phyloP scores from a whole-genome alignment of 2,329 filamentous ascomycete species.

The Phialophora tarda region DNA sequence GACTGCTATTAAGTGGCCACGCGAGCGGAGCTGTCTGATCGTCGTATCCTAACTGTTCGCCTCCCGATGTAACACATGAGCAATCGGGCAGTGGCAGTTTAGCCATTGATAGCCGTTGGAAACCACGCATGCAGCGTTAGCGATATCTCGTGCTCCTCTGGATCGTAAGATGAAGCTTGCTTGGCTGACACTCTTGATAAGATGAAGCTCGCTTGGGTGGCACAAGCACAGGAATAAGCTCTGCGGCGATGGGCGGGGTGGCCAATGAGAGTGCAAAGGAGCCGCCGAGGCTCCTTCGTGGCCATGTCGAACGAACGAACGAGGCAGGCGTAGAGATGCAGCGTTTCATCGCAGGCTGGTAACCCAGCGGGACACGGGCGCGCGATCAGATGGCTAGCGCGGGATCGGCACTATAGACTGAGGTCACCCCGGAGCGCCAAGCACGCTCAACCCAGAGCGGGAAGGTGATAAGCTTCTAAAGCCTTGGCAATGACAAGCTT shows the following conservation, averaged over 20 bases:
- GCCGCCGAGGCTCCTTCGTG: slow-evolving; percentile 13
- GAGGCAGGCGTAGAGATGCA: slow-evolving; percentile 16
- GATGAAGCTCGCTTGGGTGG: slow-evolving; percentile 17
- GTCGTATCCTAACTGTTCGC: slow-evolving; percentile 11
- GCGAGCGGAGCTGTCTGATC: slow-evolving; percentile 11
- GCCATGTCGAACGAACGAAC: slow-evolving; percentile 17
- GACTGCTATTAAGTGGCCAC: slow-evolving; percentile 21
- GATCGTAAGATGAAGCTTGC: slow-evolving; percentile 18
- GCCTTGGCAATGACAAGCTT: no score
- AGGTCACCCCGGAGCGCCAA: slow-evolving; percentile 16
- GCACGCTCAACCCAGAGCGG: slow-evolving; percentile 14
- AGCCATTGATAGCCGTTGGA: slow-evolving; percentile 25
- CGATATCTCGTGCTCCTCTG: slow-evolving; percentile 26
- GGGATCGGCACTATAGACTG: slow-evolving; percentile 18
- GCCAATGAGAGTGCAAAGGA: slow-evolving; percentile 16
- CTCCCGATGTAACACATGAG: slow-evolving; percentile 30
- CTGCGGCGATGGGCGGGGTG: slow-evolving; percentile 20
- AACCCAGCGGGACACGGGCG: slow-evolving; percentile 7
- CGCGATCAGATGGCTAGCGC: slow-evolving; percentile 6
- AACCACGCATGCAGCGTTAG: slow-evolving; percentile 24
- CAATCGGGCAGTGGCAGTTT: slow-evolving; percentile 9
- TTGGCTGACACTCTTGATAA: slow-evolving; percentile 17
- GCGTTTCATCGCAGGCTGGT: slow-evolving; percentile 24
- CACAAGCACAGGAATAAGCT: slow-evolving; percentile 26
- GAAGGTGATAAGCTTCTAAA: slow-evolving; percentile 14